Evolutionary conservation across 176 grass and related monocot species (phyloP).

Genomic region (Leersia perrieri): DNA sequence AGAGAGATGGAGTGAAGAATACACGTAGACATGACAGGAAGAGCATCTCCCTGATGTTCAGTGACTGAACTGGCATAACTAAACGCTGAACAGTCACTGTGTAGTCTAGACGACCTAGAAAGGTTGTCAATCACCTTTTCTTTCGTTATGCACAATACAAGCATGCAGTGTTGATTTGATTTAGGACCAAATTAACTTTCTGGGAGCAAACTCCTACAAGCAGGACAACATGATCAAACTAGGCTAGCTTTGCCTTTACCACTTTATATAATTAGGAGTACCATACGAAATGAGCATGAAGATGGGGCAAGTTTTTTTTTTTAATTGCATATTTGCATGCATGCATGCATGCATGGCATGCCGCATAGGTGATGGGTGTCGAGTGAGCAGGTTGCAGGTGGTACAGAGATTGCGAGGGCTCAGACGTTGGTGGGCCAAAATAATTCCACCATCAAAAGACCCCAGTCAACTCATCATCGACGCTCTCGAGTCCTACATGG

Average conservation of each 20-base stretch:
- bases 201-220: background rate
- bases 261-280: background rate
- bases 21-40: background rate
- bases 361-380: too few species aligned
- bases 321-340: too few species aligned
- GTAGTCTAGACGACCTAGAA: background rate
- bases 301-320: background rate
- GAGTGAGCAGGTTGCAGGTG: background rate
- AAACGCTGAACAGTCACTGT: background rate
- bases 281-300: background rate
- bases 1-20: too few species aligned
- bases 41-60: background rate
- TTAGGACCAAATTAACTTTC: background rate
- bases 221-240: background rate
- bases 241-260: background rate
- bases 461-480: background rate
- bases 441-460: conserved; percentile 22
- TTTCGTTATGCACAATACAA: background rate
- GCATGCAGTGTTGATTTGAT: background rate
- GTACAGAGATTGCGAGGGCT: background rate
- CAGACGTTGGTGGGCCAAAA: background rate
- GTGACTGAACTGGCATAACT: background rate
- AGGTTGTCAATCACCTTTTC: background rate
- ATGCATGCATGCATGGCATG: background rate
- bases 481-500: background rate